Evolutionary conservation across 495 filamentous ascomycete genomes (phyloP).

Genomic region (Neurospora sp.): DNA sequence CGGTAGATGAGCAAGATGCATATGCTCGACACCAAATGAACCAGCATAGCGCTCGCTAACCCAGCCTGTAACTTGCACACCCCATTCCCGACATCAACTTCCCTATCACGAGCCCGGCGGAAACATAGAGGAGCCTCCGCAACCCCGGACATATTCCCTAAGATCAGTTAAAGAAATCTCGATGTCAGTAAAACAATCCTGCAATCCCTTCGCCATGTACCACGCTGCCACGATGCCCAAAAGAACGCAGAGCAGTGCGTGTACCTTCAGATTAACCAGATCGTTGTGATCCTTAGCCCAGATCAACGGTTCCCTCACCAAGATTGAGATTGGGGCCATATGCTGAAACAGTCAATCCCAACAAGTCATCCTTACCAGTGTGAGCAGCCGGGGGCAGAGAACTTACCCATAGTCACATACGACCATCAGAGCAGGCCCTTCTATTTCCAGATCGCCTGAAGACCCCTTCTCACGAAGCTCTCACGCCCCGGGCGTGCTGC

Average conservation of each 20-base stretch:
- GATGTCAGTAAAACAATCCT: not conserved
- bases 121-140: not conserved
- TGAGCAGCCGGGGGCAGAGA: not conserved
- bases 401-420: not conserved
- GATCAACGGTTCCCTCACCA: not conserved
- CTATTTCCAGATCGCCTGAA: not conserved
- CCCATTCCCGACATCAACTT: not conserved
- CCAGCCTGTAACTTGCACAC: not conserved
- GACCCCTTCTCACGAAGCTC: not conserved
- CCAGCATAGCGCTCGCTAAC: not conserved
- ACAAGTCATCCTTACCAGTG: not conserved
- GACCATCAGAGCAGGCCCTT: not conserved
- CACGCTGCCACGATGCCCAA: not conserved
- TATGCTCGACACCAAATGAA: not conserved
- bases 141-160: not conserved
- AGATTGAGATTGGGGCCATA: not conserved
- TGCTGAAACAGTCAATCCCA: not conserved
- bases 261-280: not conserved
- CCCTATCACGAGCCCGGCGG: not conserved
- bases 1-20: not conserved
- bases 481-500: not conserved
- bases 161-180: not conserved
- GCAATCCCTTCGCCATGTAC: not conserved
- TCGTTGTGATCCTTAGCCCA: not conserved
- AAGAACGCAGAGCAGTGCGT: not conserved